Percentiles rank a stretch among this genome's conserved stretches.
phyloP scores from a whole-genome alignment of 768 basidiomycete genomes.

The Obba rivulosa region DNA sequence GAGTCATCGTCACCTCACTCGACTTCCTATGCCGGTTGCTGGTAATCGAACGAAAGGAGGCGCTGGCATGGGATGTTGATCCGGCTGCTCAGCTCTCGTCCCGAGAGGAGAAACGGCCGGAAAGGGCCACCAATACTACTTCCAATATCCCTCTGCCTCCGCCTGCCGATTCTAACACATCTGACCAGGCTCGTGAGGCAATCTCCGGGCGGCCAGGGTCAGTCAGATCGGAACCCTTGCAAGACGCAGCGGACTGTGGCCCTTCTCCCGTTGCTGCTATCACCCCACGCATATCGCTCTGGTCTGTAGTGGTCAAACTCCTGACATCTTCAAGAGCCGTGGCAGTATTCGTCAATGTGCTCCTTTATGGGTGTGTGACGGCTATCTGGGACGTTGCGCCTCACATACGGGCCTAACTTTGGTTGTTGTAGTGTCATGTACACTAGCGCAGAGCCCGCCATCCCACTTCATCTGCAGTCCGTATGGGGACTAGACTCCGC shows the following conservation, averaged over 20 bases:
- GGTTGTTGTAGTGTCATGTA: constrained; percentile 18
- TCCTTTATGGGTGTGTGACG: constrained; percentile 30
- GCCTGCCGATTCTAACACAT: too few relatives aligned
- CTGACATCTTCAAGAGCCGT: constrained; percentile 22
- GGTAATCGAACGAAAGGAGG: constrained; percentile 33
- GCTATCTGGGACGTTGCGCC: neutral
- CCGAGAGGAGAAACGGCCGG: too few relatives aligned
- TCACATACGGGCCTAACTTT: neutral
- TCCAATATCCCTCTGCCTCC: too few relatives aligned
- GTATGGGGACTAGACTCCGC: constrained; percentile 27
- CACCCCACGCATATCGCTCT: constrained; percentile 7
- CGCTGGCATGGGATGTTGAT: constrained; percentile 21
- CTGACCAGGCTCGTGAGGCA: too few relatives aligned
- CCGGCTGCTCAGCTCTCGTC: neutral
- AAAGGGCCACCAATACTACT: too few relatives aligned
- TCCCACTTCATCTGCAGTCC: constrained; percentile 30
- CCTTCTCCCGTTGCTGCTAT: neutral
- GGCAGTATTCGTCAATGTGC: constrained; percentile 21
- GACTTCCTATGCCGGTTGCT: constrained; percentile 33
- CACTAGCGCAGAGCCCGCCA: constrained; percentile 27
- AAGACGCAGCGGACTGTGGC: neutral
- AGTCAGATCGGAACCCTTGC: too few relatives aligned
- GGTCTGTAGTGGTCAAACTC: constrained; percentile 19
- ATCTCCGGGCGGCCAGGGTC: too few relatives aligned
- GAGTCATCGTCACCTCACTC: constrained; percentile 25